Base-by-base conservation (phyloP, 176 grass and related monocot genomes). In the Musa beccarii region DNA sequence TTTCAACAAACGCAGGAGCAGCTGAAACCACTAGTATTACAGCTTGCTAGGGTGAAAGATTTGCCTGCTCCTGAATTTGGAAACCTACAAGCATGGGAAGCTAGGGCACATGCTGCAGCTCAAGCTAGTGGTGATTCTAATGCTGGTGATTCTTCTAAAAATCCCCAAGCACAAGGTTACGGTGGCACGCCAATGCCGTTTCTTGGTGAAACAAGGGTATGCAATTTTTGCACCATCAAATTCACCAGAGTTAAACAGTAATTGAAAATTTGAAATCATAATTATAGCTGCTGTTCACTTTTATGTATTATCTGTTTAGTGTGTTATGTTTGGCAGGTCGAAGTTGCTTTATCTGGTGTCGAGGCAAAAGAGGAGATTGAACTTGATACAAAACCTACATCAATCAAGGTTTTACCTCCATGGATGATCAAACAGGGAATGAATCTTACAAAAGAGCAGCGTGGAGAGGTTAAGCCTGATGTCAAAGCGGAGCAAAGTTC, bases 371-470 rank as follows among this genome's bases (percentile, higher is more conserved):
- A 85, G 74, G 86, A 86, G 61, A 54, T 34, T 74, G 86, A 92
- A 74, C 76, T 78, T 74, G 95, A 90, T 78, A 77, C 73, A 56
- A 87, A 86, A 84, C 75, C 76, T 83, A 52, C 61, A 2, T 51
- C 17, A 9, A 24, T 78, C 52, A 99, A 99, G 76, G 83, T 99
- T 51, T 78, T 99, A 54, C 95, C 95, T 79, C 90, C 90, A 62
- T 99, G 95, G 95, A 92, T 99, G 95, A 93, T 99, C 59, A 99
- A 68, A 81, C 63, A 94, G 76, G 95, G 95, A 73, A 99, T 99
- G 95, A 90, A 86, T 81, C 90, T 99, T 84, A 91, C 95, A 73
- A 94, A 89, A 79, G 95, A 99, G 82, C 95, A 99, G 81, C 86
- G 90, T 70, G 88, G 95, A 74, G 95, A 87, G 73, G 80, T 80